Evolutionary conservation across 345 rosid species (phyloP).

Genomic region (Kernera saxatilis): DNA sequence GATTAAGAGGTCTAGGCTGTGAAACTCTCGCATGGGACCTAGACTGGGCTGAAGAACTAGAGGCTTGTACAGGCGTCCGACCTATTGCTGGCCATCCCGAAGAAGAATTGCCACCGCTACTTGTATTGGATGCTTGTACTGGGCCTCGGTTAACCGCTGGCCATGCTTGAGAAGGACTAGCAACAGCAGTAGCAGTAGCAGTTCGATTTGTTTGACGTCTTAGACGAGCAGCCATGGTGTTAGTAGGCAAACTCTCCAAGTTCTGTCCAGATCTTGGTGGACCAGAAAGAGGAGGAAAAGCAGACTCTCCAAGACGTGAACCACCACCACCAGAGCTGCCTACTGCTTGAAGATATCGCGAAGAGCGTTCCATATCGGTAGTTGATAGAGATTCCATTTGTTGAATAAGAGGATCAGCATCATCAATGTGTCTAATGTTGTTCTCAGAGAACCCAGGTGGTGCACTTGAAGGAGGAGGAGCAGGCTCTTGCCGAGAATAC

Average conservation of each 20-base stretch:
- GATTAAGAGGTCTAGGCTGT: slow-evolving; percentile 9
- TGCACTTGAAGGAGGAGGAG: slow-evolving; percentile 37
- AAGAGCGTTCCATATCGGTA: slow-evolving; percentile 20
- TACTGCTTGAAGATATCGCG: slow-evolving; percentile 84
- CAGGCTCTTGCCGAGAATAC: slow-evolving; percentile 28
- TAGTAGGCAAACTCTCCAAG: slow-evolving; percentile 38
- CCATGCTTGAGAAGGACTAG: slow-evolving; percentile 58
- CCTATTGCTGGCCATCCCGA: slow-evolving; percentile 63
- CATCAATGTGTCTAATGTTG: slow-evolving; percentile 27
- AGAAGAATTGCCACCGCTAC: slow-evolving; percentile 27
- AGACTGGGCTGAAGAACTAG: slow-evolving; percentile 31
- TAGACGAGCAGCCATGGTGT: slow-evolving; percentile 67
- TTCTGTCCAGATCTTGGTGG: slow-evolving; percentile 47
- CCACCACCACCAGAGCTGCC: slow-evolving; percentile 49
- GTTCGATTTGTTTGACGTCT: slow-evolving; percentile 44
- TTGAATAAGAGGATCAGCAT: slow-evolving; percentile 52
- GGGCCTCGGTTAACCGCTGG: slow-evolving; percentile 40
- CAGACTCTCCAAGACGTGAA: slow-evolving; percentile 57
- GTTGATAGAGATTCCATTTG: slow-evolving; percentile 36
- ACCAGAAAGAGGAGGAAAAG: slow-evolving; percentile 84
- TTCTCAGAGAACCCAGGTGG: slow-evolving; percentile 39
- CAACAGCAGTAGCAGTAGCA: neutral
- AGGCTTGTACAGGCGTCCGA: slow-evolving; percentile 30
- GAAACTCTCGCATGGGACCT: slow-evolving; percentile 17
- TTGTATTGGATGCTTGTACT: slow-evolving; percentile 30